These are phyloP conservation scores for Talaromyces sp. DNA, from an alignment of 2,329 filamentous ascomycete species.

Conservation along the genomic window DNA sequence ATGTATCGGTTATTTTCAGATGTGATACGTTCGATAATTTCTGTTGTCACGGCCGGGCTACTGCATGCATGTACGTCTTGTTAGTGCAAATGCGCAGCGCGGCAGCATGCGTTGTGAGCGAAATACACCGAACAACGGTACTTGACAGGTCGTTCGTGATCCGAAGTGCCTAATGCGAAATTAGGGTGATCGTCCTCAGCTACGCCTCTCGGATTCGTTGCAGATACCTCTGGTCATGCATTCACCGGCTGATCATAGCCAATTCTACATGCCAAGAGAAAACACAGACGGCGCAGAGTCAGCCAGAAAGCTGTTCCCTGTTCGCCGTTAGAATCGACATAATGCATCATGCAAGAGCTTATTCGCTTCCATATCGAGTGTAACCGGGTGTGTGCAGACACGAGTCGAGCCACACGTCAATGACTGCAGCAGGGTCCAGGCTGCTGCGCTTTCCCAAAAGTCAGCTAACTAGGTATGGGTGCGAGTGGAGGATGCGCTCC, in stretches of 20 bases:
- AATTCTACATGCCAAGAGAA: neutral
- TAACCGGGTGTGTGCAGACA: slow-evolving; percentile 2
- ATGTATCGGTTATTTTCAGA: neutral
- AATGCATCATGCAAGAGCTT: slow-evolving; percentile 11
- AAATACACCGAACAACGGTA: slow-evolving; percentile 1
- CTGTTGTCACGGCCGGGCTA: neutral
- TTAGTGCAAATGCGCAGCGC: neutral
- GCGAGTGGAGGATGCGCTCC: neutral
- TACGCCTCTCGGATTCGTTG: slow-evolving; percentile 9
- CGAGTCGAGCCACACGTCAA: neutral
- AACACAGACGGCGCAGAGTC: neutral
- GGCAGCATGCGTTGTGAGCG: neutral
- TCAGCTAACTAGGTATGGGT: neutral
- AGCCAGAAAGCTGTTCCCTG: neutral
- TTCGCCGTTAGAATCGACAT: slow-evolving; percentile 4
- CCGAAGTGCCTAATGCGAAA: neutral
- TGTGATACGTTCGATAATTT: slow-evolving; percentile 1
- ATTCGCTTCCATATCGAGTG: neutral
- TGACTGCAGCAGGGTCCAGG: slow-evolving; percentile 4
- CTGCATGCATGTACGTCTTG: neutral
- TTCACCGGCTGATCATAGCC: neutral
- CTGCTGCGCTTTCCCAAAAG: neutral
- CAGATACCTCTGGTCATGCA: neutral
- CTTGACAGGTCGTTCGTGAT: neutral
- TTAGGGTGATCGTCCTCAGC: neutral